A percentile compares a stretch with the other conserved stretches of the same genome.
phyloP scores from a whole-genome alignment of 2,329 filamentous ascomycete genomes.

The Sporothrix humicola region DNA sequence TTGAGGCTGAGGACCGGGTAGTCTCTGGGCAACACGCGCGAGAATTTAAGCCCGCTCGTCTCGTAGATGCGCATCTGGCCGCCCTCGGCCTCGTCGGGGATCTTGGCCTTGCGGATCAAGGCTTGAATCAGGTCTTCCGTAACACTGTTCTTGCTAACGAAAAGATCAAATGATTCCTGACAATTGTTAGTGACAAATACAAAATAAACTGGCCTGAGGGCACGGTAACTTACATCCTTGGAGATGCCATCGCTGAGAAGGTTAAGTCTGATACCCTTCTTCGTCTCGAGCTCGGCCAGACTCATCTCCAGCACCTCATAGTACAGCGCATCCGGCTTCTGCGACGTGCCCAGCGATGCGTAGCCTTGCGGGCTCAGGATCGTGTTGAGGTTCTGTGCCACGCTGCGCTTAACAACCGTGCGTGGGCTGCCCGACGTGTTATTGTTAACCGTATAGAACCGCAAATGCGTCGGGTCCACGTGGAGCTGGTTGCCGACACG shows the following conservation, averaged over 20 bases:
- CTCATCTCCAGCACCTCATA: constrained; percentile 96
- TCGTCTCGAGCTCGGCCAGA: constrained; percentile 88
- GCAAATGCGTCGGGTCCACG: constrained; percentile 82
- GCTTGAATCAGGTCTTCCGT: constrained; percentile 78
- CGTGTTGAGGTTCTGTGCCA: constrained; percentile 72
- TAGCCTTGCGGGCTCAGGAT: constrained; percentile 80
- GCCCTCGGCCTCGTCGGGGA: constrained; percentile 73
- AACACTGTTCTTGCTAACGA: constrained; percentile 85
- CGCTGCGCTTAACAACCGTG: constrained; percentile 72
- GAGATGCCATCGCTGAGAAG: constrained; percentile 88
- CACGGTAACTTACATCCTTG: constrained; percentile 75
- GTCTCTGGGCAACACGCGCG: constrained; percentile 74
- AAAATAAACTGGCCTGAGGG: not conserved
- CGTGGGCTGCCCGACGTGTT: constrained; percentile 76
- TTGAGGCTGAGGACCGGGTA: constrained; percentile 80
- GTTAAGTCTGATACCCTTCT: constrained; percentile 82
- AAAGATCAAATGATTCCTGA: constrained; percentile 77
- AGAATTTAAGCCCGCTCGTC: constrained; percentile 79
- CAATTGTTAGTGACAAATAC: constrained; percentile 37
- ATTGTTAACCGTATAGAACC: constrained; percentile 85
- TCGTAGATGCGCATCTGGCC: constrained; percentile 82
- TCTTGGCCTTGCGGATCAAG: constrained; percentile 78
- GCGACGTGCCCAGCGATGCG: constrained; percentile 70
- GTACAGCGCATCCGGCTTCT: constrained; percentile 78
- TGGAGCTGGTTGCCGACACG: constrained; percentile 80